These are phyloP conservation scores for Hamamelis virginiana DNA, from an alignment of 164 flowering plant species.

Conservation along the genomic window DNA sequence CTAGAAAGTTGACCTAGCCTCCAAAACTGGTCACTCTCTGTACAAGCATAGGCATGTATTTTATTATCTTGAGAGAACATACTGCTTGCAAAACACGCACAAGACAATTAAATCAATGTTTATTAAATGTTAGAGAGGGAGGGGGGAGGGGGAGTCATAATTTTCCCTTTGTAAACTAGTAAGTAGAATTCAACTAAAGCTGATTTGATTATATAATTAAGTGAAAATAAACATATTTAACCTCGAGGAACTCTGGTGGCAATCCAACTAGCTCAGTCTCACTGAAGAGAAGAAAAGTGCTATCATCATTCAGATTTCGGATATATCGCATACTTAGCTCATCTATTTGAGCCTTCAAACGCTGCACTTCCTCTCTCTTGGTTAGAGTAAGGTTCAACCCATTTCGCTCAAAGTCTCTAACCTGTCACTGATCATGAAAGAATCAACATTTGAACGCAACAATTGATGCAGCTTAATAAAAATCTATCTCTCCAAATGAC, in stretches of 20 bases:
- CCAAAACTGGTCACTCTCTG: too few species aligned
- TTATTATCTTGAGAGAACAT: too few species aligned
- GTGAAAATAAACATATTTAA: conserved; percentile 12
- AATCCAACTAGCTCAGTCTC: conserved; percentile 79
- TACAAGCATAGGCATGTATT: too few species aligned
- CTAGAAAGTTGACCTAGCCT: too few species aligned
- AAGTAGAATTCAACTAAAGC: neutral
- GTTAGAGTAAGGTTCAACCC: conserved; percentile 81
- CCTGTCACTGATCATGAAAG: conserved; percentile 67
- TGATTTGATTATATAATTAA: neutral
- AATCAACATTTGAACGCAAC: conserved; percentile 31
- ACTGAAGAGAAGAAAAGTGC: conserved; percentile 52
- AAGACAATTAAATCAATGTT: too few species aligned
- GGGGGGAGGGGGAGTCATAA: too few species aligned
- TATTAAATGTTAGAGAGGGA: too few species aligned
- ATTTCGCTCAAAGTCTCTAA: conserved; percentile 86
- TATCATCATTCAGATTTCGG: conserved; percentile 68
- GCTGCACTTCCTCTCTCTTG: conserved; percentile 78
- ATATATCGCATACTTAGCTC: conserved; percentile 73
- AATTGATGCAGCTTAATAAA: neutral
- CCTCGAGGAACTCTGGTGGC: conserved; percentile 82
- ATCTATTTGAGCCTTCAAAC: conserved; percentile 64
- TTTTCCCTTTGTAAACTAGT: too few species aligned
- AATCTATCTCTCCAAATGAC: neutral
- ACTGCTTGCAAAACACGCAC: too few species aligned